Conservation (phyloP, 345 rosid genomes). For the Rhizophora apiculata region DNA sequence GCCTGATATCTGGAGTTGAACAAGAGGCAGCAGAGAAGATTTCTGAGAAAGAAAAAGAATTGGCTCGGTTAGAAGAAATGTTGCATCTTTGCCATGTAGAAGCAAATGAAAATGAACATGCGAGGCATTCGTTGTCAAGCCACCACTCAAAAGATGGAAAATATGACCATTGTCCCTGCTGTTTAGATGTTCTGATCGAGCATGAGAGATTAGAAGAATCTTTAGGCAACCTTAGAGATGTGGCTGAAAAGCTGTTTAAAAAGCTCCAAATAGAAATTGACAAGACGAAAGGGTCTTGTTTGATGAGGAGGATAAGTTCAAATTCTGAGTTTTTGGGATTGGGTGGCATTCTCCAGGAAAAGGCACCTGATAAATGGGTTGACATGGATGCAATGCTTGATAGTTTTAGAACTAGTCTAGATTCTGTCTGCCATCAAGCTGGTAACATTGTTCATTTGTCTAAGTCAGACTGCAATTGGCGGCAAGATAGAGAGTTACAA, state of each 20-base stretch:
- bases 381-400: slow-evolving; percentile 18
- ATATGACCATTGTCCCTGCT: slow-evolving; percentile 10
- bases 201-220: slow-evolving; percentile 30
- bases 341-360: slow-evolving; percentile 40
- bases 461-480: slow-evolving; percentile 43
- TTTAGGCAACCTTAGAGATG: slow-evolving; percentile 32
- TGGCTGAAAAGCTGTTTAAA: slow-evolving; percentile 45
- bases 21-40: slow-evolving; percentile 65
- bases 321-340: slow-evolving; percentile 41
- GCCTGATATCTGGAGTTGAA: slow-evolving; percentile 46
- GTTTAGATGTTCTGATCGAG: slow-evolving; percentile 20
- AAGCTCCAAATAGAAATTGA: slow-evolving; percentile 59
- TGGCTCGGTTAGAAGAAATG: slow-evolving; percentile 47
- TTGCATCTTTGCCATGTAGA: slow-evolving; percentile 29
- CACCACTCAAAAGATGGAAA: slow-evolving; percentile 10
- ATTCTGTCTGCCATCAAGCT: slow-evolving; percentile 7
- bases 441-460: slow-evolving; percentile 18
- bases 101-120: slow-evolving; percentile 28
- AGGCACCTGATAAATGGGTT: slow-evolving; percentile 30
- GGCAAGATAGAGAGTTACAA: slow-evolving; percentile 46
- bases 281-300: slow-evolving; percentile 34
- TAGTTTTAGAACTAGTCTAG: slow-evolving; percentile 13
- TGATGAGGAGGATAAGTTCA: slow-evolving; percentile 31
- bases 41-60: slow-evolving; percentile 57
- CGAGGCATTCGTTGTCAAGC: slow-evolving; percentile 2